Evolutionary conservation across 108 stramenopile genomes (phyloP), one percentile per base, ranked within the genome.

Genomic region (Asterionellopsis glacialis): DNA sequence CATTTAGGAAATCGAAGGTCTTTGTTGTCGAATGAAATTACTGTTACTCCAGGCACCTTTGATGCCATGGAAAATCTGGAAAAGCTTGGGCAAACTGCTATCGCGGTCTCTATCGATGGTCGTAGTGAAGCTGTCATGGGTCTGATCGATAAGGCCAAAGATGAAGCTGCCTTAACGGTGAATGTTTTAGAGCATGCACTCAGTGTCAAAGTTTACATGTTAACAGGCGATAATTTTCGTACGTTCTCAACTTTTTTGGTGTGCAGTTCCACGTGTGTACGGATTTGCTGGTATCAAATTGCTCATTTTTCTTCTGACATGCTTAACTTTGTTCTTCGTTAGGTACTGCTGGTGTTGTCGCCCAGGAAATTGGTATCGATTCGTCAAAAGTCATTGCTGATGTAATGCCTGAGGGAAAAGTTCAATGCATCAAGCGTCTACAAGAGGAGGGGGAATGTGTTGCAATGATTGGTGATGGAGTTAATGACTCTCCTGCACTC

Each of bases 401-500:
- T 51, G 87, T 84, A 2, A 74, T 97, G 15, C 98, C 98, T 0
- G 75, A 69, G 9, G 77, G 73, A 14, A 98, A 98, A 65, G 70
- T 85, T 12, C 74, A 78, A 5, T 74, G 66, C 25, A 79, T 98
- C 11, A 71, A 76, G 55, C 51, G 48, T 9, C 76, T 98, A 1
- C 93, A 94, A 63, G 19, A 43, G 11, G 55, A 82, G 47, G 91
- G 89, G 18, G 64, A 76, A 26, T 57, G 65, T 40, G 95, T 97
- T 15, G 28, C 16, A 16, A 90, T 94, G 85, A 84, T 94, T 13
- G 95, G 95, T 3, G 95, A 96, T 55, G 95, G 95, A 0, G 73
- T 95, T 51, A 80, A 80, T 44, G 79, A 80, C 50, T 65, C 72
- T 9, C 75, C 79, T 39, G 79, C 79, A 26, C n/a, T 96, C 43